phyloP scores from a whole-genome alignment of 2,329 filamentous ascomycete species.

The Pestalotiopsis sp. region DNA sequence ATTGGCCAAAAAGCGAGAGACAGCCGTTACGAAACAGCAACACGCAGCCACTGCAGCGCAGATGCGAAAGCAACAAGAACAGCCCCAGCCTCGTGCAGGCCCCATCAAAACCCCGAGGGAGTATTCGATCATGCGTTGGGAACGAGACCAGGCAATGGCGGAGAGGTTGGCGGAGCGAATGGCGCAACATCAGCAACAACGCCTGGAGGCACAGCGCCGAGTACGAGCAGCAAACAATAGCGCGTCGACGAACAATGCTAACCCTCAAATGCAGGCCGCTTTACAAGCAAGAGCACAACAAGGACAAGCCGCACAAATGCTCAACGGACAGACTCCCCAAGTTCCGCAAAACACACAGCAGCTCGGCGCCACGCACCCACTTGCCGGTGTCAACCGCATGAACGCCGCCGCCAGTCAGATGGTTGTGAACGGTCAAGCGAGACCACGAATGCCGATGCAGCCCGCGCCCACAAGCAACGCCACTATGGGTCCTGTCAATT shows the following conservation, averaged over 20 bases:
- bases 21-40: conserved; percentile 82
- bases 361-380: conserved; percentile 34
- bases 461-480: conserved; percentile 52
- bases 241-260: conserved; percentile 27
- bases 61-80: conserved; percentile 79
- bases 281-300: conserved; percentile 50
- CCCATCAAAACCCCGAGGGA: conserved; percentile 80
- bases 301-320: conserved; percentile 47
- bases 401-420: conserved; percentile 48
- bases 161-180: conserved; percentile 65
- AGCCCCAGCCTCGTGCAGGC: conserved; percentile 44
- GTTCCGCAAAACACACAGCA: conserved; percentile 38
- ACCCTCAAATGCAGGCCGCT: conserved; percentile 37
- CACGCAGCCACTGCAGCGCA: conserved; percentile 77
- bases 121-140: conserved; percentile 86
- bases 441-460: conserved; percentile 58
- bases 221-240: conserved; percentile 41
- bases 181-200: conserved; percentile 60
- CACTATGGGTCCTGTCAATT: conserved; percentile 51
- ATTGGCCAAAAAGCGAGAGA: conserved; percentile 90
- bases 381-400: conserved; percentile 40
- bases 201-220: conserved; percentile 59
- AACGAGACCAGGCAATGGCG: conserved; percentile 73
- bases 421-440: conserved; percentile 47
- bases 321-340: conserved; percentile 42